Evolutionary conservation across 2,329 filamentous ascomycete species (phyloP).

Genomic region (Moelleriella libera): DNA sequence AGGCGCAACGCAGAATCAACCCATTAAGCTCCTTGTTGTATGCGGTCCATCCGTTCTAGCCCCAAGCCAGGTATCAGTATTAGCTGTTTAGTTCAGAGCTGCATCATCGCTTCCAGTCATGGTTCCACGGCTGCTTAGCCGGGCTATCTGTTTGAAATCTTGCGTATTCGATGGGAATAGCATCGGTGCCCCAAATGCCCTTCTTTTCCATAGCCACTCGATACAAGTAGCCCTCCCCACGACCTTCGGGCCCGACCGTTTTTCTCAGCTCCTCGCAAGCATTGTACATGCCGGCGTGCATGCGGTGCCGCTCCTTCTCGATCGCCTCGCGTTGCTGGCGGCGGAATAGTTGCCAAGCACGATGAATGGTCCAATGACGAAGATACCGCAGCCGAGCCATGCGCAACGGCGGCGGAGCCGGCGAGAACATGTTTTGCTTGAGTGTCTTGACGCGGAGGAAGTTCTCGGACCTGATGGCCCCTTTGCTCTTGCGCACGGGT

Average conservation of each 20-base stretch:
- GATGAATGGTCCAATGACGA: slow-evolving; percentile 98
- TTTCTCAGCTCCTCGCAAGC: slow-evolving; percentile 74
- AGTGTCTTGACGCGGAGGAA: slow-evolving; percentile 29
- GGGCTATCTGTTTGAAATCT: slow-evolving; percentile 75
- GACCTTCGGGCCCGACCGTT: slow-evolving; percentile 39
- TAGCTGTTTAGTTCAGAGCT: too few relatives aligned
- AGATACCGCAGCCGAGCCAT: slow-evolving; percentile 79
- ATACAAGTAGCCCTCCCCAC: slow-evolving; percentile 61
- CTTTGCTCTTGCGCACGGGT: slow-evolving; percentile 13
- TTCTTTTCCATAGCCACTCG: slow-evolving; percentile 84
- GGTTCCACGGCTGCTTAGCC: slow-evolving; percentile 71
- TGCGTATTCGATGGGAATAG: slow-evolving; percentile 85
- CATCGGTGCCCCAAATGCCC: slow-evolving; percentile 57
- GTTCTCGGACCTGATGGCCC: slow-evolving; percentile 19
- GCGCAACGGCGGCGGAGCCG: slow-evolving; percentile 56
- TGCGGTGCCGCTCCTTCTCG: slow-evolving; percentile 59
- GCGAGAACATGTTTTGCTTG: slow-evolving; percentile 32
- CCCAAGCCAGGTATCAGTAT: too few relatives aligned
- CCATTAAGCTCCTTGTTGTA: too few relatives aligned
- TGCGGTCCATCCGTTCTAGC: too few relatives aligned
- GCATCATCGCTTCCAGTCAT: slow-evolving; percentile 62
- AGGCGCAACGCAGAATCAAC: too few relatives aligned
- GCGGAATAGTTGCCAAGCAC: slow-evolving; percentile 77
- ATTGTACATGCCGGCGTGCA: slow-evolving; percentile 67
- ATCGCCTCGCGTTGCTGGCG: slow-evolving; percentile 50